Evolutionary conservation across 805 yeast species (phyloP), one percentile per base, ranked within the genome.

Genomic region (Lipomyces kockii): DNA sequence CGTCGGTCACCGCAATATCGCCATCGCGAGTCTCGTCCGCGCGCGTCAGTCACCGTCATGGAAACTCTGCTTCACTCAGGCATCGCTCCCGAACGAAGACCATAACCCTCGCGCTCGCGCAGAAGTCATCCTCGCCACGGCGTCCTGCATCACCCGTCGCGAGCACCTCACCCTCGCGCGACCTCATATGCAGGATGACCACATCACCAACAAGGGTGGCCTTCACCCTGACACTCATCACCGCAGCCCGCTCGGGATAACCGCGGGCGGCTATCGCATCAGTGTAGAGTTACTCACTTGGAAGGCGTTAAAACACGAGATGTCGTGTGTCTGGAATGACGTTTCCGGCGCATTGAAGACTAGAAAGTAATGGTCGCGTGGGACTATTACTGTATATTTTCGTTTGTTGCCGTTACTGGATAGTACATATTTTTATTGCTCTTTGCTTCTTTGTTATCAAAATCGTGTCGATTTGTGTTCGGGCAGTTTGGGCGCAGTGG

Each of bases 271-370:
- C n/a, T 25, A 22, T 39, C 29, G 37, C 27, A 22, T 56, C 27
- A 12, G 20, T 12, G 25, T 56, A 25, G 60, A 56, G 60, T 22
- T 56, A 14, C 27, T 56, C 35, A 27, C 43, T 3, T 56, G 60
- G 60, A 35, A n/a, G 29, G 22, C 49, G 17, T 56, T 56, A 17
- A 56, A 56, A 49, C 60, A 22, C 17, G 60, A 56, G 49, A 25
- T 56, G 49, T 56, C 60, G 25, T 11, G 34, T 4, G 55, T 29
- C 34, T 52, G 55, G 34, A 52, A 52, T 7, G 55, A 52, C 49
- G 49, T 43, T n/a, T 43, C 49, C 20, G 49, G 49, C 49, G 49
- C 14, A 3, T 43, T 43, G 14, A 43, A 43, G 22, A 43, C 49
- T 6, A 17, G 9, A 43, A 43, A 43, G 49, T n/a, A 43, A n/a